Evolutionary conservation across 345 rosid genomes (phyloP), one percentile per base, ranked within the genome.

Genomic region (Rubroshorea leprosula): DNA sequence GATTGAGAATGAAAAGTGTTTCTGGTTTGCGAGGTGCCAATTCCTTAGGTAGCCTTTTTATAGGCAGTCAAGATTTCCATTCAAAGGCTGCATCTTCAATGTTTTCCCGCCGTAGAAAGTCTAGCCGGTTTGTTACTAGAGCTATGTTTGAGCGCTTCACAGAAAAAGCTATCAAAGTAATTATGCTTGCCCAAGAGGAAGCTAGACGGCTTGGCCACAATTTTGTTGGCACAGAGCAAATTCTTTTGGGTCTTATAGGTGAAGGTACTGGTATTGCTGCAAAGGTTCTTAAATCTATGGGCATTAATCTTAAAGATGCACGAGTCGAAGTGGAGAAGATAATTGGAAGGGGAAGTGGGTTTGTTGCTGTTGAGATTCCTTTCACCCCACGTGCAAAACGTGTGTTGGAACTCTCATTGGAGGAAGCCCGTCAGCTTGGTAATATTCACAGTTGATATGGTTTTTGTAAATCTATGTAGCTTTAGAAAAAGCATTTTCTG

Each of bases 381-480:
- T 93, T 93, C 72, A 93, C 99, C 57, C 97, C 97, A 52, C 97
- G 96, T 45, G 99, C 99, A 27, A 93, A 87, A 78, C 97, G 94
- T 29, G 99, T 89, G 23, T 61, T 93, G 66, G 99, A 93, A 72
- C 81, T 93, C 49, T 83, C 99, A 10, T 69, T 89, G 51, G 97
- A 93, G 71, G 97, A 93, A 78, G 99, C 99, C 45, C 90, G 96
- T 29, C 88, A 85, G 38, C 91, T 89, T 27, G 97, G 97, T 89
- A 35, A 35, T 35, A 13, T 2, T 35, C 11, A 35, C 11, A 35
- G 3, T 13, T 35, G 41, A 35, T 6, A 1, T 35, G 41, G 41
- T 6, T 35, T 35, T 35, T 10, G 11, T 6, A 35, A 3, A 35
- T 6, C 7, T 6, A 35, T 35, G 41, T 35, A 6, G 41, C n/a